A percentile compares a stretch with the other conserved stretches of the same genome.
Evolutionary conservation across 768 basidiomycete species (phyloP).

Genomic region (Tricholoma bakamatsutake): DNA sequence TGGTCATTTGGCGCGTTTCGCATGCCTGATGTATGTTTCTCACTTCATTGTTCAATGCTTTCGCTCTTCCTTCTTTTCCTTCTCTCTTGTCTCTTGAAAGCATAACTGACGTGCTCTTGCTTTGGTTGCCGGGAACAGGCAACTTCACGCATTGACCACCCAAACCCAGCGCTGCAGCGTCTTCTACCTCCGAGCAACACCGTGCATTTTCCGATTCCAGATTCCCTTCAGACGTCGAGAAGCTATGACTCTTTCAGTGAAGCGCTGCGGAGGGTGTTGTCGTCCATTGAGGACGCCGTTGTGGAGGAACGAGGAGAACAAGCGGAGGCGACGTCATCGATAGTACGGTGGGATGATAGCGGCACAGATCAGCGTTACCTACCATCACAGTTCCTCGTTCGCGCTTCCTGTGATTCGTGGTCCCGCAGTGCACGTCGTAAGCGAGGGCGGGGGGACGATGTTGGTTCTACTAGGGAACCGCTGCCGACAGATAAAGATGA

Average conservation of each 20-base stretch:
- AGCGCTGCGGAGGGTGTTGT: conserved; percentile 20
- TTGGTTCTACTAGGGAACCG: not conserved
- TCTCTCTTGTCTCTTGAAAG: not conserved
- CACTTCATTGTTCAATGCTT: not conserved
- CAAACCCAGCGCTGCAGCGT: conserved; percentile 39
- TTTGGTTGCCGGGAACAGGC: conserved; percentile 14
- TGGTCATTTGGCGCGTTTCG: conserved; percentile 71
- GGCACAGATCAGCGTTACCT: not conserved
- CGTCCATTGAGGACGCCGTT: conserved; percentile 1
- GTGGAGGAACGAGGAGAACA: not conserved
- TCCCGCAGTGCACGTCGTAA: conserved; percentile 59
- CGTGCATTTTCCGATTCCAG: conserved; percentile 34
- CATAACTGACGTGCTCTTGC: not conserved
- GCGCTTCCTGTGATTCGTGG: conserved; percentile 49
- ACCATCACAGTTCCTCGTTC: conserved; percentile 17
- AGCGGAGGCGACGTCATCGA: not conserved
- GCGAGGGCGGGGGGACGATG: conserved; percentile 20
- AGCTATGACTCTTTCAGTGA: conserved; percentile 18
- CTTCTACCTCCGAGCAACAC: conserved; percentile 57
- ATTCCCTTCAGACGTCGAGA: conserved; percentile 3
- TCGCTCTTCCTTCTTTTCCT: not conserved
- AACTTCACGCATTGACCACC: conserved; percentile 28
- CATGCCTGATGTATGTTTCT: conserved; percentile 67
- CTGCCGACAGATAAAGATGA: not conserved
- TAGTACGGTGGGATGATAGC: too few relatives aligned